phyloP scores from a whole-genome alignment of 768 basidiomycete genomes.

The Boletus edulis region DNA sequence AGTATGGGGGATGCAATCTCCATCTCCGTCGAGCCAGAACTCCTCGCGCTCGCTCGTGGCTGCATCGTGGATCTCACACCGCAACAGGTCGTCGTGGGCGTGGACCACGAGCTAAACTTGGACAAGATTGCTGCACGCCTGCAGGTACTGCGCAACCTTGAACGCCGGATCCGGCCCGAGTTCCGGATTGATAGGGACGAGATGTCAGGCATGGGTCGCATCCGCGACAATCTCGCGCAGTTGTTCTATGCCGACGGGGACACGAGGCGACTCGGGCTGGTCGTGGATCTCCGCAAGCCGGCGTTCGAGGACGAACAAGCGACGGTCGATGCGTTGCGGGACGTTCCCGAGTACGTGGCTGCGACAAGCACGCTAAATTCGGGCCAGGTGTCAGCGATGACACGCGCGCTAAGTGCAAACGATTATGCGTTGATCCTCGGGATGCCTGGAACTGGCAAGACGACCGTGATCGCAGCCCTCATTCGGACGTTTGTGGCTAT shows the following conservation, averaged over 20 bases:
- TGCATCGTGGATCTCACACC: conserved; percentile 75
- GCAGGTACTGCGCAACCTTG: conserved; percentile 18
- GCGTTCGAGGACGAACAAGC: conserved; percentile 46
- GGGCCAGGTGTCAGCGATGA: conserved; percentile 70
- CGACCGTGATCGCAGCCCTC: conserved; percentile 88
- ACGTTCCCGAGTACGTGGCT: conserved; percentile 30
- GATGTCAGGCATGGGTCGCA: conserved; percentile 80
- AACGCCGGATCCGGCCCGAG: conserved; percentile 24
- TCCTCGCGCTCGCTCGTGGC: conserved; percentile 83
- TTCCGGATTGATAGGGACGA: conserved; percentile 97
- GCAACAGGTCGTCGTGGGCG: conserved; percentile 65
- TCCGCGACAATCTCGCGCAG: conserved; percentile 87
- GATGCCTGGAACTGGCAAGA: conserved; percentile 99
- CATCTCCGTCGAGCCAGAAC: conserved; percentile 80
- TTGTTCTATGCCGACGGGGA: conserved; percentile 84
- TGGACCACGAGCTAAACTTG: conserved; percentile 74
- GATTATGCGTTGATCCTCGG: conserved; percentile 94
- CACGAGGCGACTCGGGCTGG: conserved; percentile 57
- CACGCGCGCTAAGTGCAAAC: conserved; percentile 69
- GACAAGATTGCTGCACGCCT: conserved; percentile 44
- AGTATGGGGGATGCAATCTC: conserved; percentile 78
- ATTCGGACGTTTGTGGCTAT: conserved; percentile 74
- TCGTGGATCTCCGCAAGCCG: conserved; percentile 80
- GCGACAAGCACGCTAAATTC: conserved; percentile 53
- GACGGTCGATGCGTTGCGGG: conserved; percentile 12